Evolutionary conservation across 345 rosid species (phyloP), one percentile per base, ranked within the genome.

Genomic region (Zanthoxylum bungeanum): DNA sequence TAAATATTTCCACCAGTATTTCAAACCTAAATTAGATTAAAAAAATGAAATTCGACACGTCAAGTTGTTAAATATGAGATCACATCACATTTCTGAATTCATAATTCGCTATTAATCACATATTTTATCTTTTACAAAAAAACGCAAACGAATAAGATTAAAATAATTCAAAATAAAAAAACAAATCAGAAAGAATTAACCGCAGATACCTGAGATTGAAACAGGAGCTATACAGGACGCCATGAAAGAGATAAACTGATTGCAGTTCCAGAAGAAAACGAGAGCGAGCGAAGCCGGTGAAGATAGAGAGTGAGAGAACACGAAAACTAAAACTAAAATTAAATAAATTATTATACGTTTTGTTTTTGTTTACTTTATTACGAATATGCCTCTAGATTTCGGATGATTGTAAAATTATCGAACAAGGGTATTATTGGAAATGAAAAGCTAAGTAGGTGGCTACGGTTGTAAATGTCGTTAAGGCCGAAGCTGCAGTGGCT

Each of bases 181-280:
- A 9, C 28, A 50, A n/a, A 58, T 31, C 64, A n/a, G 42, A 62
- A 39, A 25, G 9, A 24, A 39, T 24, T 27, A 71, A 60, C 12
- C 24, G 3, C 5, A 60, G 34, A 34, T 61, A 78, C 85, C 81
- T 46, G 86, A 82, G 71, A 82, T 56, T 25, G 86, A 79, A 22
- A 82, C 66, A 2, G 82, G 77, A 59, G 79, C 75, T 11, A 66
- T 47, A 44, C 73, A 60, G 44, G 72, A 49, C 2, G 86, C 81
- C 81, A 77, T 77, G 36, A 36, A 12, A 59, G 22, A 64, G 22
- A 68, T 47, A 65, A 30, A 24, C 52, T 39, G 46, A 39, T 37
- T 3, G 4, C 24, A 9, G 36, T 8, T 21, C 16, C 49, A 33
- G 49, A 21, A 28, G 58, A 64, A 55, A 52, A 50, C 62, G 63